These are phyloP conservation scores for Pseudogymnoascus sp. DNA, from an alignment of 2,329 filamentous ascomycete species.

Conservation along the genomic window DNA sequence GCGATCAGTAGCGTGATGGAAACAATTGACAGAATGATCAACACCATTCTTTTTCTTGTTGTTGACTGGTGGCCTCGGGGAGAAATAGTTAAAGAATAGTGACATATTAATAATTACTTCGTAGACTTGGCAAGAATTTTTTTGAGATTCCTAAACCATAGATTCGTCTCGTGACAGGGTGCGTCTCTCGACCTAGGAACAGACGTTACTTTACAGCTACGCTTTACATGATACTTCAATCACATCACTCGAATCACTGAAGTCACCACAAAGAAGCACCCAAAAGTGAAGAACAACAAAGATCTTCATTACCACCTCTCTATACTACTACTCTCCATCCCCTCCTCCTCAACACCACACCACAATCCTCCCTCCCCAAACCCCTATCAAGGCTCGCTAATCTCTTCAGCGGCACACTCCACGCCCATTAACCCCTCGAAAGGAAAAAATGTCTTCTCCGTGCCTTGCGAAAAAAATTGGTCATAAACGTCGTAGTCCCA, in stretches of 20 bases:
- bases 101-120: too few species aligned
- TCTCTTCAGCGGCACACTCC: neutral
- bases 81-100: too few species aligned
- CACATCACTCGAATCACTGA: neutral
- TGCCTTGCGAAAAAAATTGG: neutral
- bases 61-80: too few species aligned
- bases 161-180: too few species aligned
- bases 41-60: too few species aligned
- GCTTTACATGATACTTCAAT: neutral
- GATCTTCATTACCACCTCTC: constrained; percentile 1
- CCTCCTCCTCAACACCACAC: neutral
- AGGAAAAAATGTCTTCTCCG: neutral
- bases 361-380: neutral
- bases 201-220: neutral
- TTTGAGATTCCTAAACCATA: too few species aligned
- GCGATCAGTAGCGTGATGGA: too few species aligned
- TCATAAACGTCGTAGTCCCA: constrained; percentile 1
- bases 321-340: neutral
- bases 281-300: constrained; percentile 9
- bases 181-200: too few species aligned
- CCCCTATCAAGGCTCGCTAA: neutral
- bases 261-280: neutral
- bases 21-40: too few species aligned
- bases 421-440: neutral
- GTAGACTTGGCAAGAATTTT: too few species aligned